These are phyloP conservation scores for Cystoderma amianthinum DNA, from an alignment of 768 basidiomycete species.

Conservation along the genomic window DNA sequence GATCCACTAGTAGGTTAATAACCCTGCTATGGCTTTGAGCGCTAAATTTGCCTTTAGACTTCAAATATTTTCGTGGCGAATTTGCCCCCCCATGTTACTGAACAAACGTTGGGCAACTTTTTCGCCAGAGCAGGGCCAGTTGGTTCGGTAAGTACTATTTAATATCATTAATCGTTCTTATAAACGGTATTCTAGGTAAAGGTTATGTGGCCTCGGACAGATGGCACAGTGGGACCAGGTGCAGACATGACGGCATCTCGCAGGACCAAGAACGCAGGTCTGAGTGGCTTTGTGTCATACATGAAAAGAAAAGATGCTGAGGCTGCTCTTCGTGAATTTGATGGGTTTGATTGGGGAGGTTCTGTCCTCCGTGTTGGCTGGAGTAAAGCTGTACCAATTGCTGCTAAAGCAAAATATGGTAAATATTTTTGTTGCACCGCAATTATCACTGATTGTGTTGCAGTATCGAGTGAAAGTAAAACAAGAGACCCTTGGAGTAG, in stretches of 20 bases:
- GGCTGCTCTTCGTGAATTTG: slow-evolving; percentile 78
- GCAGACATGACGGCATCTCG: slow-evolving; percentile 72
- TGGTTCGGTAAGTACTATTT: slow-evolving; percentile 57
- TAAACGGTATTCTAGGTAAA: slow-evolving; percentile 53
- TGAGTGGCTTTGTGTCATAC: slow-evolving; percentile 95
- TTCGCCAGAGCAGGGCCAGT: slow-evolving; percentile 93
- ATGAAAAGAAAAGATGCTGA: slow-evolving; percentile 95
- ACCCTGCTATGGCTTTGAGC: background rate
- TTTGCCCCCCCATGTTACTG: slow-evolving; percentile 80
- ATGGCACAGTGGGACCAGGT: slow-evolving; percentile 59
- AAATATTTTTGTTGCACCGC: slow-evolving; percentile 9
- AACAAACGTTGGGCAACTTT: slow-evolving; percentile 79
- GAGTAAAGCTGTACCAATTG: slow-evolving; percentile 94
- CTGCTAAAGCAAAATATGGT: slow-evolving; percentile 79
- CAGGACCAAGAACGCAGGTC: slow-evolving; percentile 62
- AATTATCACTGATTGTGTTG: background rate
- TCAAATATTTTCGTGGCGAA: slow-evolving; percentile 97
- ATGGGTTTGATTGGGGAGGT: slow-evolving; percentile 95
- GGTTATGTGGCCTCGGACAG: slow-evolving; percentile 98
- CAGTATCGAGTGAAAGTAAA: slow-evolving; percentile 6
- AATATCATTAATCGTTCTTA: background rate
- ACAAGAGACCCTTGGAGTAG: slow-evolving; percentile 8
- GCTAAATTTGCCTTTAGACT: slow-evolving; percentile 41
- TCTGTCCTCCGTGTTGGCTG: slow-evolving; percentile 84
- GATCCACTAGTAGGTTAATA: slow-evolving; percentile 65